Base-by-base conservation (phyloP, 768 basidiomycete species). In the Trametes sanguinea region DNA sequence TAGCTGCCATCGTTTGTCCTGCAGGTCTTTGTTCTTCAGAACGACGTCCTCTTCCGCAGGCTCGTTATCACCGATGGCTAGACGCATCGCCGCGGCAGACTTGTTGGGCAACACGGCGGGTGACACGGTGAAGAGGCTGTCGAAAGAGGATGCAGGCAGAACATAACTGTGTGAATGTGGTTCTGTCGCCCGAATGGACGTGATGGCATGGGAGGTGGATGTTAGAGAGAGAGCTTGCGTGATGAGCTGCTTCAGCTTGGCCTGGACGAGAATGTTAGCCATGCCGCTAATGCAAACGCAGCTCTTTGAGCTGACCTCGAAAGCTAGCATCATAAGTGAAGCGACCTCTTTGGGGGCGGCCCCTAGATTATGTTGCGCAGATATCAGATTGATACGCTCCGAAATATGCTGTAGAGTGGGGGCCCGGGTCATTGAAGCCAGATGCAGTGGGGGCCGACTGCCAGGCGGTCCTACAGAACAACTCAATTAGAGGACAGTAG, bases 241-340 rank as follows among this genome's bases (percentile, higher is more conserved):
- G 65, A 94, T 88, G 30, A 93, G 82, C 60, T 92, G 89, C 69
- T 94, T 94, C 4, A 94, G 80, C 71, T 91, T 90, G 16, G 89
- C 89, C 90, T 92, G 42, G 2, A 32, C 51, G 58, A 42, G 2
- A 27, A 43, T 22, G 48, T 54, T 45, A 8, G 22, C 16, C 57
- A 9, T 17, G 14, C 14, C 14, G 14, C 9, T 53, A 29, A 11
- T 6, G 33, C 17, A 11, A 33, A 11, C 11, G 35, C 6, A 54
- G 51, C 32, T 22, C n/a, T 37, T n/a, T 10, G 13, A 7, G 71
- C 76, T 9, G 62, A 89, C 90, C 79, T 94, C 90, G 67, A 86
- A 88, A 2, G 91, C 91, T 51, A 91, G 81, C 73, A 86, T 85
- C 80, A 92, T 83, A 2, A 93, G 77, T 2, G 85, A 78, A 11